Percentiles rank a stretch among this genome's conserved stretches.
Conservation (phyloP, 139 green algal species). For the Tetraselmis chui region DNA sequence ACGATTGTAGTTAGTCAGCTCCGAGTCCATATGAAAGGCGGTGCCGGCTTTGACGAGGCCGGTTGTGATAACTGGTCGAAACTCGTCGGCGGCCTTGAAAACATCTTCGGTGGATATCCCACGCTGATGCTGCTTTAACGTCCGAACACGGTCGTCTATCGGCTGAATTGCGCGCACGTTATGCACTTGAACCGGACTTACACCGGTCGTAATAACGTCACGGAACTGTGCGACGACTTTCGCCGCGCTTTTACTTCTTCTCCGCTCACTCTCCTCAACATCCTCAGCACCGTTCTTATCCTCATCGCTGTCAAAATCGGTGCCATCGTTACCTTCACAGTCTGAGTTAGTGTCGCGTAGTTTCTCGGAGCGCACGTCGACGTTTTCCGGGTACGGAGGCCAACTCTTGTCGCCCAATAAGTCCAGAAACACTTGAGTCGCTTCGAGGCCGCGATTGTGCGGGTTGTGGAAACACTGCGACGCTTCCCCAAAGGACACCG, state of each 20-base stretch:
- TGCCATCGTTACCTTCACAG: no score
- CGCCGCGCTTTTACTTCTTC: background rate
- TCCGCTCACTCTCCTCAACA: background rate
- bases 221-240: background rate
- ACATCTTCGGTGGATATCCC: no score
- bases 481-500: background rate
- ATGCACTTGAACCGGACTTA: background rate
- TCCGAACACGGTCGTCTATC: no score
- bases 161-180: no score
- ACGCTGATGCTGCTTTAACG: no score
- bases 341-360: no score
- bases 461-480: background rate
- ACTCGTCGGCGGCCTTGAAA: background rate
- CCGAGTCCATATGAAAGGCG: background rate
- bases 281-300: no score
- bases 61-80: background rate
- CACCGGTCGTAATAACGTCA: background rate
- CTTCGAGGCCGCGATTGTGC: background rate
- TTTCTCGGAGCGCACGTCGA: background rate
- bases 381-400: background rate
- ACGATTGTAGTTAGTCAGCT: background rate
- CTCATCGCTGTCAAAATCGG: no score
- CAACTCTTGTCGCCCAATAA: background rate
- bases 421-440: background rate
- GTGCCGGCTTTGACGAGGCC: background rate